Evolutionary conservation across 331 rosid genomes (phyloP).

Genomic region (Prunus yedoensis): DNA sequence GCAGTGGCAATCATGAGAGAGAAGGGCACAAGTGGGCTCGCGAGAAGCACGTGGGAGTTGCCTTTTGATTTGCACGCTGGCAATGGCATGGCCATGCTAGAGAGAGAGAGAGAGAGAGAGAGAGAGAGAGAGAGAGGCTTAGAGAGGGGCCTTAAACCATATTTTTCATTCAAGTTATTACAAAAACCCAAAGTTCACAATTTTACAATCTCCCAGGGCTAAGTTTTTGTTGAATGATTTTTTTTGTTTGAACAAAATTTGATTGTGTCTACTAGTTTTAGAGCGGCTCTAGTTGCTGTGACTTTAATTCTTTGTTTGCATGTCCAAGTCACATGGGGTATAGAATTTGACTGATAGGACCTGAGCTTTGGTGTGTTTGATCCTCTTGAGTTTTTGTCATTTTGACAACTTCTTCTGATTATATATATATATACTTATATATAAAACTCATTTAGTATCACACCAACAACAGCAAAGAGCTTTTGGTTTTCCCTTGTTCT

Average conservation of each 20-base stretch:
- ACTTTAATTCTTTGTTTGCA: slow-evolving; percentile 42
- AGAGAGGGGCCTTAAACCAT: background rate
- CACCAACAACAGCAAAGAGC: slow-evolving; percentile 37
- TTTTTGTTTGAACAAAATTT: slow-evolving; percentile 2
- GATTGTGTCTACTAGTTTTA: slow-evolving; percentile 17
- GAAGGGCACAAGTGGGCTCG: slow-evolving; percentile 65
- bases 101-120: too few relatives aligned
- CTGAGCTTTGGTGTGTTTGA: slow-evolving; percentile 50
- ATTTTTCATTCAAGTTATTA: slow-evolving; percentile 28
- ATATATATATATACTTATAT: slow-evolving; percentile 21
- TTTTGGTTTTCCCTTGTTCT: slow-evolving; percentile 54
- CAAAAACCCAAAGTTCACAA: background rate
- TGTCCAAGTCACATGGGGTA: slow-evolving; percentile 77
- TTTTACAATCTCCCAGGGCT: background rate
- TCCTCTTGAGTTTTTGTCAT: slow-evolving; percentile 57
- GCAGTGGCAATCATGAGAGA: slow-evolving; percentile 62
- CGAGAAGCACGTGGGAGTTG: slow-evolving; percentile 90
- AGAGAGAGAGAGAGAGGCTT: too few relatives aligned
- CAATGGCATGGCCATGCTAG: slow-evolving; percentile 53
- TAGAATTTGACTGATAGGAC: slow-evolving; percentile 77
- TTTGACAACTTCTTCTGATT: slow-evolving; percentile 40
- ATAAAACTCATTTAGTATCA: slow-evolving; percentile 40
- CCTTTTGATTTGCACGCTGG: slow-evolving; percentile 85
- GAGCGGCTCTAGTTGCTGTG: slow-evolving; percentile 32
- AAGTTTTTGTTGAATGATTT: background rate